A percentile compares a stretch with the other conserved stretches of the same genome.
These are phyloP conservation scores for Globisporangium emineosum DNA, from an alignment of 352 stramenopile genomes.

Conservation along the genomic window DNA sequence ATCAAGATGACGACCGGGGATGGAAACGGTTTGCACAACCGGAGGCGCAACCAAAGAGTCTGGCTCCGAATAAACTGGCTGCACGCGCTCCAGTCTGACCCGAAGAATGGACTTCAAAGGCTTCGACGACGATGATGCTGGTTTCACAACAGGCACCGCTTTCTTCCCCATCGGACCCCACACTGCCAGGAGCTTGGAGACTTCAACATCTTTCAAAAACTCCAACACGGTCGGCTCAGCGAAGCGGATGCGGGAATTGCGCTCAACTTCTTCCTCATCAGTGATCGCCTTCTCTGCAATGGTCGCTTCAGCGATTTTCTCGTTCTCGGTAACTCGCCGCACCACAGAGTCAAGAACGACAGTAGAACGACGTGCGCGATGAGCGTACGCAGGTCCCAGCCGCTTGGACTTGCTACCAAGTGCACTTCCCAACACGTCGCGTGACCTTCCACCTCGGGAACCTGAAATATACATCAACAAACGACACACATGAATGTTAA, in stretches of 20 bases:
- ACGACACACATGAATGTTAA: slow-evolving; percentile 4
- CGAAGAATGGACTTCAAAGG: slow-evolving; percentile 29
- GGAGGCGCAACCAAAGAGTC: slow-evolving; percentile 52
- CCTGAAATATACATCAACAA: slow-evolving; percentile 16
- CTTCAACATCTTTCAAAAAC: slow-evolving; percentile 65
- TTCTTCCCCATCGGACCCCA: slow-evolving; percentile 6
- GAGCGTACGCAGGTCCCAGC: slow-evolving; percentile 40
- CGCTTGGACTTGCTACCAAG: slow-evolving; percentile 19
- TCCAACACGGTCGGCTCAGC: slow-evolving; percentile 24
- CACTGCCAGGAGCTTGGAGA: slow-evolving; percentile 34
- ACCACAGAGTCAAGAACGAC: slow-evolving; percentile 42
- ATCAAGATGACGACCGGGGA: slow-evolving; percentile 3
- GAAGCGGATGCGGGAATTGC: slow-evolving; percentile 18
- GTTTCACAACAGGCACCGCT: neutral
- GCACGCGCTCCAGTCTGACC: slow-evolving; percentile 23
- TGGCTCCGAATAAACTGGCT: slow-evolving; percentile 47
- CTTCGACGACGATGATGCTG: slow-evolving; percentile 19
- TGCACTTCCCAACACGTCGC: slow-evolving; percentile 39
- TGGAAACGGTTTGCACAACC: slow-evolving; percentile 42
- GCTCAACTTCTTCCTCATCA: slow-evolving; percentile 1
- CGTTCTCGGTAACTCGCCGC: slow-evolving; percentile 27
- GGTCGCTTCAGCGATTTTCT: neutral
- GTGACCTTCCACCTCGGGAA: slow-evolving; percentile 23
- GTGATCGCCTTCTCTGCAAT: neutral
- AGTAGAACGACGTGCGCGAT: slow-evolving; percentile 45